Evolutionary conservation across 2,329 filamentous ascomycete species (phyloP), one percentile per base, ranked within the genome.

Genomic region (Cladosporium austrohemisphaericum): DNA sequence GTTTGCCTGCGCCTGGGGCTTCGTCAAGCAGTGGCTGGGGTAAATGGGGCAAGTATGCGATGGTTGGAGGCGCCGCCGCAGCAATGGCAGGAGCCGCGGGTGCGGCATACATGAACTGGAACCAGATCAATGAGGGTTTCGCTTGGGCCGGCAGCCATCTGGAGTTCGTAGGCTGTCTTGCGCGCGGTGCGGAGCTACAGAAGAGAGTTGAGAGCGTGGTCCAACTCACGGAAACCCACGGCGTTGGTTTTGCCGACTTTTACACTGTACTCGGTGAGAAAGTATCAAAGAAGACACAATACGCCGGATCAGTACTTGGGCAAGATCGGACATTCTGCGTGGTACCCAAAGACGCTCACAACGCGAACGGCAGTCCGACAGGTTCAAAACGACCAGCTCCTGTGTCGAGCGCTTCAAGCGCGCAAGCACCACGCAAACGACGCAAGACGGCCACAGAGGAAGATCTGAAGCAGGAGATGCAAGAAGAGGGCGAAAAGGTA

Each of bases 161-260:
- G 20, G 88, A 93, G 67, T 98, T 97, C 61, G 88, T 97, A 1
- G 89, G 90, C 2, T 94, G 89, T 61, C 78, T 98, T 6, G 86
- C 87, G 40, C 83, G 88, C n/a, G 83, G 82, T 4, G 86, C 91
- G 59, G 90, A 95, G 63, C 74, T 97, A 56, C 83, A 84, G 58
- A 79, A 82, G 62, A 81, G 93, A 25, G 76, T 95, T 8, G 71
- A 75, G n/a, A 77, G 74, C 52, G 75, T 96, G 65, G 75, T 80
- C n/a, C 74, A 76, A 51, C 71, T 91, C 16, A 76, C 82, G 26
- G 67, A 74, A 37, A 81, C 86, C 51, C 77, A 88, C 11, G 76
- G 76, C 10, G 77, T 96, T 11, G 86, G 87, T 2, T 95, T 91
- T 64, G 83, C 83, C 11, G 93, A 96, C 64, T 76, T 96, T 51